Conservation (phyloP, 169 alveolate genomes). For the Cryptosporidium baileyi region DNA sequence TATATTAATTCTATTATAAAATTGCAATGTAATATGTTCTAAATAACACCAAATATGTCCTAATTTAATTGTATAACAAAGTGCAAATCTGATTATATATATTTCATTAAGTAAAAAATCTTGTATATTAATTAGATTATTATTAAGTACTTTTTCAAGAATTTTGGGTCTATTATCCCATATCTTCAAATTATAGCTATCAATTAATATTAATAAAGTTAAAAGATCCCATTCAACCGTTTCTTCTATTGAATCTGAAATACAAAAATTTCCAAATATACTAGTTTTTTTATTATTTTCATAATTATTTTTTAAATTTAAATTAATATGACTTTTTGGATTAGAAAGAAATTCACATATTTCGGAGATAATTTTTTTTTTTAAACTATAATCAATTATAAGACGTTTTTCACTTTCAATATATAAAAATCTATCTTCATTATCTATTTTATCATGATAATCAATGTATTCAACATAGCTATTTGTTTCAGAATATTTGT, state of each 20-base stretch:
- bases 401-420: slow-evolving; percentile 7
- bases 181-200: slow-evolving; percentile 15
- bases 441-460: not conserved
- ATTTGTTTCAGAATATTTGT: too few species aligned
- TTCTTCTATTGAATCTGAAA: not conserved
- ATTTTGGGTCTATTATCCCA: slow-evolving; percentile 31
- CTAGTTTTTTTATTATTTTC: not conserved
- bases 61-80: slow-evolving; percentile 8
- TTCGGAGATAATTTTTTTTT: not conserved
- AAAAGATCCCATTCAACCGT: slow-evolving; percentile 43
- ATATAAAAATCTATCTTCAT: not conserved
- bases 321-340: not conserved
- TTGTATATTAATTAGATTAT: not conserved
- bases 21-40: not conserved
- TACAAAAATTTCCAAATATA: not conserved
- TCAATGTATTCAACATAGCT: too few species aligned
- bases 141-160: not conserved
- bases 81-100: slow-evolving; percentile 3
- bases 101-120: slow-evolving; percentile 13
- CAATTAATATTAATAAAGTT: slow-evolving; percentile 32
- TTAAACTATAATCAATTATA: not conserved
- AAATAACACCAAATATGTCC: slow-evolving; percentile 51
- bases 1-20: not conserved
- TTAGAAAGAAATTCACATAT: slow-evolving; percentile 11
- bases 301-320: not conserved